These are phyloP conservation scores for Globisporangium polare DNA, from an alignment of 352 stramenopile genomes.

Conservation along the genomic window DNA sequence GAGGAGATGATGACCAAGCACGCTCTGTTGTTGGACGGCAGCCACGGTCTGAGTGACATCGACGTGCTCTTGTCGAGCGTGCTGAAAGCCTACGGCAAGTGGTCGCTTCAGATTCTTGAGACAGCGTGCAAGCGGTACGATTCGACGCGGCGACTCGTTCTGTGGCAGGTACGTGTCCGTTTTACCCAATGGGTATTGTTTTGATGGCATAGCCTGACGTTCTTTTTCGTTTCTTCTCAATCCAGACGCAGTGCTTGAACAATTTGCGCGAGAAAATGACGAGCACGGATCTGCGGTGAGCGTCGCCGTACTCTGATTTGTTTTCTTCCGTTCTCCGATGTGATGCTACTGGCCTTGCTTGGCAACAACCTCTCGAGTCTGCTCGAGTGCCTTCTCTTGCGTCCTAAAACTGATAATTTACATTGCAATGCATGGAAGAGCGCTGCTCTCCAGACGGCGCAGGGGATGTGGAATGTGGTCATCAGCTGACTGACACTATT, in stretches of 20 bases:
- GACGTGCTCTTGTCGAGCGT: constrained; percentile 47
- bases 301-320: background rate
- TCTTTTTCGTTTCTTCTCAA: background rate
- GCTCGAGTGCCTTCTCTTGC: background rate
- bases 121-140: constrained; percentile 48
- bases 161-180: constrained; percentile 52
- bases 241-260: constrained; percentile 46
- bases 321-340: background rate
- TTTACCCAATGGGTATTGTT: background rate
- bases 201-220: background rate
- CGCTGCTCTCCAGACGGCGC: background rate
- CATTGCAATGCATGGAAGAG: background rate
- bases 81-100: constrained; percentile 55
- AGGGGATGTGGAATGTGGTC: background rate
- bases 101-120: constrained; percentile 47
- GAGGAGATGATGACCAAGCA: constrained; percentile 49
- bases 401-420: constrained; percentile 1
- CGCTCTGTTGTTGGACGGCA: constrained; percentile 27
- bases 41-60: constrained; percentile 38
- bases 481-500: background rate
- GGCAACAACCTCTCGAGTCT: background rate
- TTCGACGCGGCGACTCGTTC: constrained; percentile 33
- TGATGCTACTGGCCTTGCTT: background rate
- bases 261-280: constrained; percentile 52
- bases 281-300: constrained; percentile 47